Evolutionary conservation across 345 rosid species (phyloP).

Genomic region (Citrus inodora): DNA sequence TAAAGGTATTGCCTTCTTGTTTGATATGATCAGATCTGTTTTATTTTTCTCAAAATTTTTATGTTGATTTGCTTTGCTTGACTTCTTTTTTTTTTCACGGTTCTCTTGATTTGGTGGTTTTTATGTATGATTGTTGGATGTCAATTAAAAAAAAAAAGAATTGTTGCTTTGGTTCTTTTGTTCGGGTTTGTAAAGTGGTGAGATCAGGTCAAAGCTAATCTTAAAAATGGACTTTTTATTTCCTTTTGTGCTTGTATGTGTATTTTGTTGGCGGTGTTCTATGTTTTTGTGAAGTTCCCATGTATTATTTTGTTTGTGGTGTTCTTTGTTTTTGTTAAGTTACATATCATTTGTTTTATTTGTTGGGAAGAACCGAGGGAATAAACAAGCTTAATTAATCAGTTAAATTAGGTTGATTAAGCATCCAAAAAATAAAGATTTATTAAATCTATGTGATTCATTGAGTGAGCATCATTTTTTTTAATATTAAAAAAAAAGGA

Average conservation of each 20-base stretch:
- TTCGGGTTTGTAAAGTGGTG: background rate
- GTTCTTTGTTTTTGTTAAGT: background rate
- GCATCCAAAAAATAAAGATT: background rate
- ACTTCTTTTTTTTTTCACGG: background rate
- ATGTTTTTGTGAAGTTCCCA: background rate
- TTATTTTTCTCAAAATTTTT: background rate
- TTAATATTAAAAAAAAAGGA: background rate
- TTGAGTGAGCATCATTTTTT: background rate
- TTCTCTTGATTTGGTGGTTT: slow-evolving; percentile 10
- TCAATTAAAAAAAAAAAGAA: background rate
- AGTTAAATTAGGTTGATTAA: background rate
- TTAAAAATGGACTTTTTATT: background rate
- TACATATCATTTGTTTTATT: background rate
- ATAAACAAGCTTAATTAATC: background rate
- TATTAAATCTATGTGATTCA: background rate
- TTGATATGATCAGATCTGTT: slow-evolving; percentile 36
- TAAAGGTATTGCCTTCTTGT: slow-evolving; percentile 40
- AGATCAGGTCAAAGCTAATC: background rate
- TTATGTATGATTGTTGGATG: slow-evolving; percentile 2
- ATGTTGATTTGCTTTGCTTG: background rate
- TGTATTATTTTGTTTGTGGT: background rate
- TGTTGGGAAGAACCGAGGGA: background rate
- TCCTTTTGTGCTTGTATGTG: background rate
- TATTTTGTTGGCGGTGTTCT: background rate
- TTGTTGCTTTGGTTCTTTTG: slow-evolving; percentile 8